Percentiles rank a stretch among this genome's conserved stretches.
Evolutionary conservation across 2,329 filamentous ascomycete genomes (phyloP).

Genomic region (Cylindrodendrum hubeiense): DNA sequence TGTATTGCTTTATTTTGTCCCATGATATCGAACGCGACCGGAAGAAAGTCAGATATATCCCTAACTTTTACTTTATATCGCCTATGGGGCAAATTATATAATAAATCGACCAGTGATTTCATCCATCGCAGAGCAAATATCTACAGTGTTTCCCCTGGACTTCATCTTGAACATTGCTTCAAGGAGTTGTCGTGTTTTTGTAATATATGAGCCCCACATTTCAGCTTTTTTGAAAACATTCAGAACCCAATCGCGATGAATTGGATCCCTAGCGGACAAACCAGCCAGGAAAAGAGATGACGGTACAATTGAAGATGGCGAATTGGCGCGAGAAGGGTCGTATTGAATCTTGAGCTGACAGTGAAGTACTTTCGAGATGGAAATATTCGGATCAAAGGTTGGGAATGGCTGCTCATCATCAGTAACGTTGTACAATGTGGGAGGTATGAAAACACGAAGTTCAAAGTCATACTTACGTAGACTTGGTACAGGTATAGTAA

Average conservation of each 20-base stretch:
- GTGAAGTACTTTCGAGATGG: slow-evolving; percentile 19
- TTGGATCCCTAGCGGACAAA: slow-evolving; percentile 20
- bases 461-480: slow-evolving; percentile 19
- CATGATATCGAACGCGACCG: too few relatives aligned
- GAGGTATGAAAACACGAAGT: background rate
- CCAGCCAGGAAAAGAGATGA: slow-evolving; percentile 28
- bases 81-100: too few relatives aligned
- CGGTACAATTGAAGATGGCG: slow-evolving; percentile 29
- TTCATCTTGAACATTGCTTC: slow-evolving; percentile 23
- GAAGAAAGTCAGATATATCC: too few relatives aligned
- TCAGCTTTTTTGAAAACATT: slow-evolving; percentile 18
- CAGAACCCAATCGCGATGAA: slow-evolving; percentile 30
- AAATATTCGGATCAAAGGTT: slow-evolving; percentile 18
- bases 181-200: slow-evolving; percentile 22
- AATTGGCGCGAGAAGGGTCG: slow-evolving; percentile 21
- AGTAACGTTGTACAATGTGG: background rate
- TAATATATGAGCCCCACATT: slow-evolving; percentile 25
- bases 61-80: too few relatives aligned
- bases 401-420: slow-evolving; percentile 19
- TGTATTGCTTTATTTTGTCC: too few relatives aligned
- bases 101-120: slow-evolving; percentile 28
- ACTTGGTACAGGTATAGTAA: slow-evolving; percentile 26
- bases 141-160: background rate
- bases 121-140: slow-evolving; percentile 28
- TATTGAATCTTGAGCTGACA: slow-evolving; percentile 22